Conservation (phyloP, 176 grass and related monocot genomes). For the Oropetium thomaeum region DNA sequence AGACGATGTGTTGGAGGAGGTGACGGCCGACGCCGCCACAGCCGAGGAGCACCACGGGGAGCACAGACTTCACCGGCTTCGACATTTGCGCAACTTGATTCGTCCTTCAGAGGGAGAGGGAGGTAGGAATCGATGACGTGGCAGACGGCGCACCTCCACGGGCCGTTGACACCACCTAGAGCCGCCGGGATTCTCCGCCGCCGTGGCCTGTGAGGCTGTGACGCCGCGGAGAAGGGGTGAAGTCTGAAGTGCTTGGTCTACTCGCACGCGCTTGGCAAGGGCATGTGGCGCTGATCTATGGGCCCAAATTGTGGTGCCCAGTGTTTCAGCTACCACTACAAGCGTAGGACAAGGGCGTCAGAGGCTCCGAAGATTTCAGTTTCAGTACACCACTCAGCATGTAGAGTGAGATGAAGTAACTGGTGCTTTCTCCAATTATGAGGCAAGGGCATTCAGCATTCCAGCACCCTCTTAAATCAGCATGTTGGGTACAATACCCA, state of each 20-base stretch:
- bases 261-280: background rate
- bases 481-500: too few relatives aligned
- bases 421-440: too few relatives aligned
- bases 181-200: background rate
- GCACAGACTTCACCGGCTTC: conserved; percentile 26
- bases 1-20: conserved; percentile 77
- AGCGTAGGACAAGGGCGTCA: background rate
- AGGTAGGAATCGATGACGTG: background rate
- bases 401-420: too few relatives aligned
- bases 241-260: background rate
- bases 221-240: background rate
- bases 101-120: background rate
- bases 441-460: too few relatives aligned
- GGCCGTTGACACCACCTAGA: background rate
- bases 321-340: background rate
- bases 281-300: background rate
- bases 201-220: background rate
- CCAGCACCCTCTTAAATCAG: too few relatives aligned
- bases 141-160: background rate
- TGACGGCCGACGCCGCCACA: conserved; percentile 83
- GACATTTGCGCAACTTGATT: conserved; percentile 19
- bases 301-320: background rate
- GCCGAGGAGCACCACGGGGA: conserved; percentile 79
- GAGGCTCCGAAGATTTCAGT: background rate
- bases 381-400: too few relatives aligned